These are phyloP conservation scores for Malania oleifera DNA, from an alignment of 164 flowering plant genomes.

Conservation along the genomic window DNA sequence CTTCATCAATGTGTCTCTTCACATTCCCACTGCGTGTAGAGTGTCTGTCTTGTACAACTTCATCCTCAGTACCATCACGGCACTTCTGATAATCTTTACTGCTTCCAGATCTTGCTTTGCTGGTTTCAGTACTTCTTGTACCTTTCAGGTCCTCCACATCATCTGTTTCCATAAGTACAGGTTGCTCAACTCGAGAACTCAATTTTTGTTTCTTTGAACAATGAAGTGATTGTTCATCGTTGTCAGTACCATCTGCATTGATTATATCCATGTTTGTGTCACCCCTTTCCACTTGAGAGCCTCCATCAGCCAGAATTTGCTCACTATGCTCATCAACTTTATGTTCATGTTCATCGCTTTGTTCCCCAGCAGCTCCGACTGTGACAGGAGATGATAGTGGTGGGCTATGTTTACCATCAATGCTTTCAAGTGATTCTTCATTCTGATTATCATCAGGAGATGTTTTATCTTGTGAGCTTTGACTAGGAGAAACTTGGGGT, in stretches of 20 bases:
- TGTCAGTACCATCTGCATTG: conserved; percentile 17
- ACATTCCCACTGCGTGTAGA: conserved; percentile 27
- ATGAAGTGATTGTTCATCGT: conserved; percentile 26
- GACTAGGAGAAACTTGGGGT: conserved; percentile 29
- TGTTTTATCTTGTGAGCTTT: conserved; percentile 25
- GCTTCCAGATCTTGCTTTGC: conserved; percentile 75
- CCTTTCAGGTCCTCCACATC: conserved; percentile 55
- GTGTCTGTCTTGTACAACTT: conserved; percentile 60
- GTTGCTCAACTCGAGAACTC: conserved; percentile 50
- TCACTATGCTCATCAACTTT: conserved; percentile 32
- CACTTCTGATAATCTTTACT: conserved; percentile 57
- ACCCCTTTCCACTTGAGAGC: conserved; percentile 36
- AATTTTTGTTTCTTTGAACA: conserved; percentile 42
- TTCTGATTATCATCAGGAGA: conserved; percentile 31
- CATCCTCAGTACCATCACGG: conserved; percentile 63
- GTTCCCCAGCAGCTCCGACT: conserved; percentile 33
- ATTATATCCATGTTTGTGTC: conserved; percentile 29
- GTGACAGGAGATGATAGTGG: conserved; percentile 33
- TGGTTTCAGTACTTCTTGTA: conserved; percentile 69
- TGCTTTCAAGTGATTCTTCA: conserved; percentile 49
- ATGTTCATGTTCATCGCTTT: conserved; percentile 40
- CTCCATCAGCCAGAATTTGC: conserved; percentile 27
- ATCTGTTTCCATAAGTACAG: conserved; percentile 33
- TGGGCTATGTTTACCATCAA: conserved; percentile 37
- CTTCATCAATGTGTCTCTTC: conserved; percentile 43